Base-by-base conservation (phyloP, 257 asterid genomes). In the Avicennia marina region DNA sequence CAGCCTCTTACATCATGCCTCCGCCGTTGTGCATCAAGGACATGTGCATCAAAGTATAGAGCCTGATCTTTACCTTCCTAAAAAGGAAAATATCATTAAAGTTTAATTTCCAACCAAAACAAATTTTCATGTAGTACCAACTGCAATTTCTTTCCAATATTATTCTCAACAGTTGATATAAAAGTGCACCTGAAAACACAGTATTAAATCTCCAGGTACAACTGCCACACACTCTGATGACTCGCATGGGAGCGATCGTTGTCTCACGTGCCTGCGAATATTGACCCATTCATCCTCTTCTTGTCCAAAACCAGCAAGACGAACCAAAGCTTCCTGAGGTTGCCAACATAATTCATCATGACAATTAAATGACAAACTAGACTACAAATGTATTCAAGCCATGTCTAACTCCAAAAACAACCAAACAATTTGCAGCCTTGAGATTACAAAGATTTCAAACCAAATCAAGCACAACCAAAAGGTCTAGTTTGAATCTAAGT, bases 51-150 rank as follows among this genome's bases (percentile, higher is more conserved):
- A 41, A 78, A 93, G 79, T 93, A 93, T 56, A 93, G 79, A 60
- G 98, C 98, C 78, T 89, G 98, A 56, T 93, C 98, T 81, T 86
- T 93, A 33, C 97, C 98, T 81, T 93, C 98, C 98, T 93, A 68
- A 19, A 73, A 47, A 62, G 41, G 51, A 62, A 27, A 53, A 64
- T 66, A 58, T 40, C 42, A 53, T 52, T 33, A 11, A 51, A 54
- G 19, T 31, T 11, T 36, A 7, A 57, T 29, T 19, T 41, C 52
- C 19, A 4, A 58, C 53, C n/a, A n/a, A n/a, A n/a, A n/a, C n/a
- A n/a, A n/a, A 44, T 24, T 12, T n/a, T 25, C 2, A 7, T 26
- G 25, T 36, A 56, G 21, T 49, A 46, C n/a, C 29, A 13, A 52
- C 16, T 27, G 12, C 16, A 51, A 9, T 11, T 40, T 34, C 26